These are phyloP conservation scores for Scheffersomyces segobiensis DNA, from an alignment of 1,139 yeast genomes.

Conservation along the genomic window DNA sequence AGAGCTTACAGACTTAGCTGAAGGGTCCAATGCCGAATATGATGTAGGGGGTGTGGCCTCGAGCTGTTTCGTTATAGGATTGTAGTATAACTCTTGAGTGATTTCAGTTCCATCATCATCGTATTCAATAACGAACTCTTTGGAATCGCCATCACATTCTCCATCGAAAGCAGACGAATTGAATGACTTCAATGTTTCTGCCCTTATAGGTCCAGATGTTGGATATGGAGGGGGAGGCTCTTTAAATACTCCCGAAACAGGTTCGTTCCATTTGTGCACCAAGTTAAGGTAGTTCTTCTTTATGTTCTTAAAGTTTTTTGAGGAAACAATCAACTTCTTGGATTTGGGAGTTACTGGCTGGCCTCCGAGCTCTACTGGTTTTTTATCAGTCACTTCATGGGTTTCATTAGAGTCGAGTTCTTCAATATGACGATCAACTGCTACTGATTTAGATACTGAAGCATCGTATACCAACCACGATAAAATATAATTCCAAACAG, in stretches of 20 bases:
- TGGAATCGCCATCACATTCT: conserved; percentile 7
- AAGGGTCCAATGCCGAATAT: conserved; percentile 10
- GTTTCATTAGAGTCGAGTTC: conserved; percentile 6
- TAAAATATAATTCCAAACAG: conserved; percentile 39
- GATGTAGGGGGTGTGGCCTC: conserved; percentile 38
- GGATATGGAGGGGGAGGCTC: conserved; percentile 2
- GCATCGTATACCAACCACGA: conserved; percentile 38
- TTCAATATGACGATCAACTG: conserved; percentile 2
- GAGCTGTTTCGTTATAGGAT: conserved; percentile 34
- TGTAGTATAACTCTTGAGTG: conserved; percentile 33
- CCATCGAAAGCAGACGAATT: conserved; percentile 4
- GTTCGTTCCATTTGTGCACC: conserved; percentile 37
- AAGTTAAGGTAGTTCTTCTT: conserved; percentile 23
- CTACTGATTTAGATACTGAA: conserved; percentile 2
- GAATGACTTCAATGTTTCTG: conserved; percentile 1
- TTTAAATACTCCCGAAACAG: conserved; percentile 26
- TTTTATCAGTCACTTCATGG: conserved; percentile 1
- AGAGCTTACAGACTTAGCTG: background rate
- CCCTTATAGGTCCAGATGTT: background rate
- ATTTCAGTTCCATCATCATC: conserved; percentile 26
- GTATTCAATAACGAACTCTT: conserved; percentile 35
- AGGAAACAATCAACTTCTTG: background rate
- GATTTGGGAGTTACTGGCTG: background rate
- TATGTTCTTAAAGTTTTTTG: conserved; percentile 17
- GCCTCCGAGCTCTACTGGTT: conserved; percentile 7